Percentiles rank a stretch among this genome's conserved stretches.
Conservation (phyloP, 1,284 basidiomycete genomes). For the Mycena citricolor region DNA sequence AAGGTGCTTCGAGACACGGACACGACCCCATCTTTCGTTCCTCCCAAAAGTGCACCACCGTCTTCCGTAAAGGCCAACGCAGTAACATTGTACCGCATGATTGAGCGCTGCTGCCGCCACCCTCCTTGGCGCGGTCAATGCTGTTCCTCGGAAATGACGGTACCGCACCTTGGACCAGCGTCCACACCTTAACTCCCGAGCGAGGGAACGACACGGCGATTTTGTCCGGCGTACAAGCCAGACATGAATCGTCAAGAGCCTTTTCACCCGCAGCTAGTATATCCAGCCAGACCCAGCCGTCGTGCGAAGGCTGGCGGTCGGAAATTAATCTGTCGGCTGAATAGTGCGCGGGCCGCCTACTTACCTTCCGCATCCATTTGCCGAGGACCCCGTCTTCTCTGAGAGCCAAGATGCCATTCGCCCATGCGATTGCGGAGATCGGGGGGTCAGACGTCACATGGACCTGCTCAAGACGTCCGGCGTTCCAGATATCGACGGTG, state of each 20-base stretch:
- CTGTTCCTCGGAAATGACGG: no score
- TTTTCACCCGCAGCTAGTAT: no score
- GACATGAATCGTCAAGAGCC: no score
- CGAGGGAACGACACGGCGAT: constrained; percentile 62
- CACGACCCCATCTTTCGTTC: constrained; percentile 67
- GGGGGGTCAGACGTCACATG: constrained; percentile 38
- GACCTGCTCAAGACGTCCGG: constrained; percentile 42
- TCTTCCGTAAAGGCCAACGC: constrained; percentile 60
- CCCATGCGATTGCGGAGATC: constrained; percentile 54
- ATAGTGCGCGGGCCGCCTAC: no score
- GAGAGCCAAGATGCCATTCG: constrained; percentile 52
- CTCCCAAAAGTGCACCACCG: constrained; percentile 62
- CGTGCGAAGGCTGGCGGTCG: no score
- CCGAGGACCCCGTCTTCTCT: constrained; percentile 56
- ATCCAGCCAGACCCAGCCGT: no score
- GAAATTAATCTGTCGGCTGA: no score
- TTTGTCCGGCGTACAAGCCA: constrained; percentile 54
- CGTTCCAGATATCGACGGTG: constrained; percentile 59
- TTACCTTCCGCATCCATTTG: constrained; percentile 56
- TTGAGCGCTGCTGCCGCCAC: constrained; percentile 60
- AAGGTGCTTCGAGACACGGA: constrained; percentile 39
- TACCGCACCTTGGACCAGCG: constrained; percentile 51
- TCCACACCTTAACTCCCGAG: constrained; percentile 63
- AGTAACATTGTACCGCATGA: constrained; percentile 59
- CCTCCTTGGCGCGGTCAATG: no score